Evolutionary conservation across 1,139 yeast genomes (phyloP).

Genomic region (Diutina mesorugosa): DNA sequence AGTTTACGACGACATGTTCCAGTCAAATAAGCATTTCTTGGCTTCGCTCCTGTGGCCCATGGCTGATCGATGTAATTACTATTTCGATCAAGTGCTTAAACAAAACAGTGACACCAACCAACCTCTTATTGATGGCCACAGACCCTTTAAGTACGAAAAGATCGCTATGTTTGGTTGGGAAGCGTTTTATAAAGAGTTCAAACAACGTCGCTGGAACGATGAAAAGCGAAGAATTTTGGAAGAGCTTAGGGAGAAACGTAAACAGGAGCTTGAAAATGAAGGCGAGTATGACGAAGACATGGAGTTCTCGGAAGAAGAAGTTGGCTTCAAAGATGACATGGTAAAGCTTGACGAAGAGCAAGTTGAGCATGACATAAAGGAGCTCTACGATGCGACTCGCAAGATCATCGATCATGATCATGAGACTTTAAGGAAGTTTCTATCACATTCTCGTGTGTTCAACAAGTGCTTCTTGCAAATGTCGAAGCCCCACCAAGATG

Average conservation of each 20-base stretch:
- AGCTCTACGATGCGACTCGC: not conserved
- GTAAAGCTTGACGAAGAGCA: not conserved
- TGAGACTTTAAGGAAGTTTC: not conserved
- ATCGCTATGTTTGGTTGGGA: not conserved
- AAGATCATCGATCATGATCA: not conserved
- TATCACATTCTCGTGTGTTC: not conserved
- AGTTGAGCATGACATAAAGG: not conserved
- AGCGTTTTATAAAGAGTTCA: not conserved
- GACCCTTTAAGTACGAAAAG: not conserved
- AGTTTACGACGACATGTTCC: not conserved
- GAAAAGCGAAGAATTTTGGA: not conserved
- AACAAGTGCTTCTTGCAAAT: not conserved
- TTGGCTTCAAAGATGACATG: not conserved
- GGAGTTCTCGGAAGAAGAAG: not conserved
- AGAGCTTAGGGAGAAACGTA: not conserved
- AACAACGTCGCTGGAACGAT: not conserved
- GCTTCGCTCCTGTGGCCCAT: not conserved
- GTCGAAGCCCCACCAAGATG: not conserved
- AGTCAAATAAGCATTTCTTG: not conserved
- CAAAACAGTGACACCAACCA: not conserved
- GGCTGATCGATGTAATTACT: not conserved
- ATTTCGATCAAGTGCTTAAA: not conserved
- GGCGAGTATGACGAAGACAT: not conserved
- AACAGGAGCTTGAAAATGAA: not conserved
- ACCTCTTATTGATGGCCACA: not conserved